phyloP scores from a whole-genome alignment of 352 stramenopile species.

The Phytophthora tubulina region DNA sequence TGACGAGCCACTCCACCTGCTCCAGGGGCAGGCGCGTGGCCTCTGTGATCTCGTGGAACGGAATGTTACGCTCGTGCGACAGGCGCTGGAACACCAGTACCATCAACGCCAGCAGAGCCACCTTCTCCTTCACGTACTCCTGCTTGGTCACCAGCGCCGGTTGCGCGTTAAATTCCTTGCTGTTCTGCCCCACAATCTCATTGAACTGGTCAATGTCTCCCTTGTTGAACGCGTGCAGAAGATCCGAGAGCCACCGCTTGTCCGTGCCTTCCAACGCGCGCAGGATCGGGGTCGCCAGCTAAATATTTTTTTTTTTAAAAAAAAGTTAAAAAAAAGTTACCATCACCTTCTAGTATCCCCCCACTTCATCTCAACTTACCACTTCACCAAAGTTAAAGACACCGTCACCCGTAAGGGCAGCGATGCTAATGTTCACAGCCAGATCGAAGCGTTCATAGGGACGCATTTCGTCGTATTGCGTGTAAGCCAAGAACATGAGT shows the following conservation, averaged over 20 bases:
- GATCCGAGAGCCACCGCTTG: slow-evolving; percentile 95
- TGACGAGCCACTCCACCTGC: slow-evolving; percentile 98
- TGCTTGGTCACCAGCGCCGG: slow-evolving; percentile 94
- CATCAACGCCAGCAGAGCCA: slow-evolving; percentile 97
- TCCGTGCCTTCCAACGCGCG: slow-evolving; percentile 89
- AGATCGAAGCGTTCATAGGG: slow-evolving; percentile 85
- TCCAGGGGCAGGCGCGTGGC: slow-evolving; percentile 83
- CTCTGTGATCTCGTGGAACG: slow-evolving; percentile 95
- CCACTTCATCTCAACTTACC: slow-evolving; percentile 48
- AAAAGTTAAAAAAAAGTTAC: slow-evolving; percentile 20
- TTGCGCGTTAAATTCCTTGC: slow-evolving; percentile 88
- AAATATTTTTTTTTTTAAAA: neutral
- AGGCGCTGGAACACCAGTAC: slow-evolving; percentile 97
- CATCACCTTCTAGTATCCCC: slow-evolving; percentile 2
- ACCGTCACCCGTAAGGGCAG: slow-evolving; percentile 96
- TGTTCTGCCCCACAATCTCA: slow-evolving; percentile 78
- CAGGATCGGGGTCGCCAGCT: slow-evolving; percentile 94
- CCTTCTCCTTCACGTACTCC: slow-evolving; percentile 98
- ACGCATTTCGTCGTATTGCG: slow-evolving; percentile 91
- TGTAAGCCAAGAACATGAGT: slow-evolving; percentile 97
- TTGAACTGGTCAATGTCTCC: slow-evolving; percentile 97
- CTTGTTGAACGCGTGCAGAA: slow-evolving; percentile 95
- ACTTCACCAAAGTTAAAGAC: slow-evolving; percentile 99
- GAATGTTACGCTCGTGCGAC: slow-evolving; percentile 93
- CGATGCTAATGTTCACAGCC: slow-evolving; percentile 95